Conservation (phyloP, 2,329 filamentous ascomycete genomes). For the Fonsecaea multimorphosa region DNA sequence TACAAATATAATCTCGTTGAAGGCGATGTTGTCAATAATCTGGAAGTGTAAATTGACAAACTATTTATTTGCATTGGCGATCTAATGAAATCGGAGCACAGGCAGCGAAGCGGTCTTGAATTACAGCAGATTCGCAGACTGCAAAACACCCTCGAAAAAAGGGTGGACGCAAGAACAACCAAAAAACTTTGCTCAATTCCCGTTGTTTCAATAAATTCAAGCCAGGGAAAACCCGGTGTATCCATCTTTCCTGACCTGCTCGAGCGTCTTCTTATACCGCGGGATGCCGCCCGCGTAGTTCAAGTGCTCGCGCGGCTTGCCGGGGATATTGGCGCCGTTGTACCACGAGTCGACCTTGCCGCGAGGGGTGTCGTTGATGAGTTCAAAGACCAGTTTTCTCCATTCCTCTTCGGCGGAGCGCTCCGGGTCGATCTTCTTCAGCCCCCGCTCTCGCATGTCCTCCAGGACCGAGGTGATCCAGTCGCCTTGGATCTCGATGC, state of each 20-base stretch:
- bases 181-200: no score
- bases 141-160: no score
- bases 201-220: slow-evolving; percentile 4
- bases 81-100: no score
- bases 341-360: slow-evolving; percentile 56
- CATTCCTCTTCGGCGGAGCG: slow-evolving; percentile 21
- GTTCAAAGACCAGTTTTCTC: slow-evolving; percentile 43
- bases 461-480: slow-evolving; percentile 47
- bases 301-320: slow-evolving; percentile 59
- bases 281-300: slow-evolving; percentile 39
- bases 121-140: no score
- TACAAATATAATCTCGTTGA: no score
- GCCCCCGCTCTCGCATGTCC: slow-evolving; percentile 14
- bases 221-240: slow-evolving; percentile 12
- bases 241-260: slow-evolving; percentile 28
- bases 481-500: slow-evolving; percentile 61
- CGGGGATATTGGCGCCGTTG: slow-evolving; percentile 62
- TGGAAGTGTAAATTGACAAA: no score
- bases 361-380: slow-evolving; percentile 23
- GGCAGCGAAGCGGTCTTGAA: no score
- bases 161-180: no score
- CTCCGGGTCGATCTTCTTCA: slow-evolving; percentile 22
- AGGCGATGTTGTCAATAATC: no score
- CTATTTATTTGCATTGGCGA: no score
- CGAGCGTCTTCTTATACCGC: slow-evolving; percentile 27